Evolutionary conservation across 306 rosid genomes (phyloP).

Genomic region (Pterocarpus macrocarpus): DNA sequence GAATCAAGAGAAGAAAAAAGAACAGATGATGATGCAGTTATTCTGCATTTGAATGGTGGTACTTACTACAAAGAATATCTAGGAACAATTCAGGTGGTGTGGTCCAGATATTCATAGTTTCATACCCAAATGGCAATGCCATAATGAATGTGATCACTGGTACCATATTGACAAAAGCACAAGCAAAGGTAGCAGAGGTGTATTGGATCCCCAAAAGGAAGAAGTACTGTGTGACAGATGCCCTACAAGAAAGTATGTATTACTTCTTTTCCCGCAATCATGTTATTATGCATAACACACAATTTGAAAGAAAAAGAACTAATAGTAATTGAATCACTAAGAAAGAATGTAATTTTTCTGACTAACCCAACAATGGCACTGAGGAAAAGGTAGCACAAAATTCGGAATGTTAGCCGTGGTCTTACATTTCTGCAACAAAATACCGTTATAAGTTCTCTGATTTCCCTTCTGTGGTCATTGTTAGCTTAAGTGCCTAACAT

Average conservation of each 20-base stretch:
- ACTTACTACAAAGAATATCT: slow-evolving; percentile 1
- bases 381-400: slow-evolving; percentile 78
- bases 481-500: not conserved
- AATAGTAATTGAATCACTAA: not conserved
- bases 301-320: not conserved
- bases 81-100: not conserved
- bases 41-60: slow-evolving; percentile 1
- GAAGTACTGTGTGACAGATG: slow-evolving; percentile 83
- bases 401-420: slow-evolving; percentile 68
- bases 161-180: slow-evolving; percentile 75
- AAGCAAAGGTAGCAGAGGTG: slow-evolving; percentile 86
- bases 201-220: slow-evolving; percentile 89
- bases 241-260: slow-evolving; percentile 53
- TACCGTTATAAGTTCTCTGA: not conserved
- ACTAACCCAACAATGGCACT: slow-evolving; percentile 92
- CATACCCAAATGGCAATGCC: slow-evolving; percentile 79
- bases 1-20: slow-evolving; percentile 12
- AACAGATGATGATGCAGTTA: slow-evolving; percentile 10
- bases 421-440: slow-evolving; percentile 70
- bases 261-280: slow-evolving; percentile 1
- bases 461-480: not conserved
- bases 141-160: slow-evolving; percentile 73
- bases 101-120: not conserved
- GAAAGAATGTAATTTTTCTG: slow-evolving; percentile 10
- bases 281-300: slow-evolving; percentile 1